phyloP scores from a whole-genome alignment of 768 basidiomycete species.

The Candolleomyces eurysporus region DNA sequence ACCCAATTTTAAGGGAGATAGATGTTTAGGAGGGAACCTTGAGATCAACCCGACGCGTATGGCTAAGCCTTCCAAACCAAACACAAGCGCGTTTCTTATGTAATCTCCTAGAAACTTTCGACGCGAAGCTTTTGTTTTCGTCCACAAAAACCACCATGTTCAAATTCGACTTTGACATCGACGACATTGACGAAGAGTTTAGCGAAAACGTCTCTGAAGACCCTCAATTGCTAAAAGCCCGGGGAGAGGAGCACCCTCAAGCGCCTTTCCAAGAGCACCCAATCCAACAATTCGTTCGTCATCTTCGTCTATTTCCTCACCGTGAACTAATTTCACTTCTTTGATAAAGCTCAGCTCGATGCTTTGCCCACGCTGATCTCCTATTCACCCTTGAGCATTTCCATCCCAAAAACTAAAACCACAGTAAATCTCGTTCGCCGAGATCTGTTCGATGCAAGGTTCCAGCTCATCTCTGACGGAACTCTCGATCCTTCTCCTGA shows the following conservation, averaged over 20 bases:
- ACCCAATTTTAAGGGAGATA: neutral
- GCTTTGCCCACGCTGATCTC: constrained; percentile 73
- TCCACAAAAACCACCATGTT: constrained; percentile 42
- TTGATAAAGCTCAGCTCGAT: constrained; percentile 48
- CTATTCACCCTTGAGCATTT: constrained; percentile 68
- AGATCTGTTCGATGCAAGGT: constrained; percentile 95
- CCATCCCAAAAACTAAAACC: constrained; percentile 32
- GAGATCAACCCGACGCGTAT: neutral
- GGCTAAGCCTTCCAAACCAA: neutral
- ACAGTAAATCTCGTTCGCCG: constrained; percentile 58
- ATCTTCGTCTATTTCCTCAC: constrained; percentile 10
- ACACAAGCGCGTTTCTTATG: constrained; percentile 4
- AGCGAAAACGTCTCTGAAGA: constrained; percentile 2
- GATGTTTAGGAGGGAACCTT: neutral
- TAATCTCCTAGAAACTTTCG: neutral
- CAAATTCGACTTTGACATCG: constrained; percentile 69
- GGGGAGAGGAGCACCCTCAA: constrained; percentile 6
- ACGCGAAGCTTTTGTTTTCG: neutral
- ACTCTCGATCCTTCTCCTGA: constrained; percentile 26
- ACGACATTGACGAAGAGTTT: constrained; percentile 28
- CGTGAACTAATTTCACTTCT: constrained; percentile 8
- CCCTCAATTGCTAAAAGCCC: neutral
- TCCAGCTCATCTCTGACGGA: constrained; percentile 76
- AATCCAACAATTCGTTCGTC: constrained; percentile 34
- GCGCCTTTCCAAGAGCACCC: constrained; percentile 30